These are phyloP conservation scores for Somion occarium DNA, from an alignment of 1,284 basidiomycete genomes.

Conservation along the genomic window DNA sequence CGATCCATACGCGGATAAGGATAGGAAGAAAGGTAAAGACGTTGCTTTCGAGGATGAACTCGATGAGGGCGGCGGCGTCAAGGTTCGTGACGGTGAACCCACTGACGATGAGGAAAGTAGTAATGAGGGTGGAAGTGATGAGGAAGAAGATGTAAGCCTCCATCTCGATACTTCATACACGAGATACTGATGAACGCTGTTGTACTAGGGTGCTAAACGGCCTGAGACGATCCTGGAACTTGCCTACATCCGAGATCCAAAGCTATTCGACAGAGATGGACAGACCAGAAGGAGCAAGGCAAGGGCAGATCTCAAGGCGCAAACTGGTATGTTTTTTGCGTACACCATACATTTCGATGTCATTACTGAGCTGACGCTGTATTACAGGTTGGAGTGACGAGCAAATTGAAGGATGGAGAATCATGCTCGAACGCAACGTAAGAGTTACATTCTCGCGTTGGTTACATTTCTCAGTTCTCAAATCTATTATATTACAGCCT, in stretches of 20 bases:
- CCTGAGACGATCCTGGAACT: constrained; percentile 68
- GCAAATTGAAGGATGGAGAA: constrained; percentile 85
- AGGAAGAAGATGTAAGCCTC: constrained; percentile 36
- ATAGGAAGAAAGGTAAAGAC: constrained; percentile 21
- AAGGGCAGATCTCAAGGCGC: constrained; percentile 57
- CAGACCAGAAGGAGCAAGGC: constrained; percentile 64
- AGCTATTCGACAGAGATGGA: constrained; percentile 73
- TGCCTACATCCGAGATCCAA: constrained; percentile 70
- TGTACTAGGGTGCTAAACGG: constrained; percentile 16
- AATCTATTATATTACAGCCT: constrained; percentile 40
- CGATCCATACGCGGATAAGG: constrained; percentile 21
- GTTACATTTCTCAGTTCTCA: constrained; percentile 1
- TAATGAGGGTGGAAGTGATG: constrained; percentile 47
- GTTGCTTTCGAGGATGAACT: constrained; percentile 51
- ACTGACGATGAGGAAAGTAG: constrained; percentile 49
- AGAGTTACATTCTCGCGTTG: constrained; percentile 25
- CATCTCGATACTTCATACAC: too few species aligned
- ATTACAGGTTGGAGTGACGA: constrained; percentile 62
- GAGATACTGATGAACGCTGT: too few species aligned
- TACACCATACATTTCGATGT: not conserved
- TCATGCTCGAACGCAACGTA: constrained; percentile 84
- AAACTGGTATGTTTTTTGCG: constrained; percentile 44
- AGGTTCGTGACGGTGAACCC: constrained; percentile 58
- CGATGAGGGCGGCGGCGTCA: constrained; percentile 33
- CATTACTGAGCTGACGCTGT: constrained; percentile 3